Base-by-base conservation (phyloP, 1,139 yeast species). In the Yamadazyma diospyri region DNA sequence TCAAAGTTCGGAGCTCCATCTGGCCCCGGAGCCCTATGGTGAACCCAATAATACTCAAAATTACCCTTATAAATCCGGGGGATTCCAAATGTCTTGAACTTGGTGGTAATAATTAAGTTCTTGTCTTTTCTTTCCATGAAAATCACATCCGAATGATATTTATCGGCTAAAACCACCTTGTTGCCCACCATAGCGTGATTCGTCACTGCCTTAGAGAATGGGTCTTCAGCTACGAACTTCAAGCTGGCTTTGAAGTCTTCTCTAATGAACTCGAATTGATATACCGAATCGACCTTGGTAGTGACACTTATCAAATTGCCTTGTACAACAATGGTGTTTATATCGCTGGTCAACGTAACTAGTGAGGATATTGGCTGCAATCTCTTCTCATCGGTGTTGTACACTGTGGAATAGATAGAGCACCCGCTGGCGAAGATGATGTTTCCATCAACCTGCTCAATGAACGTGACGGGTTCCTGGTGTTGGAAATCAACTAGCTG, bases 221-320 rank as follows among this genome's bases (percentile, higher is more conserved):
- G 59, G 39, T 72, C 77, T 30, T 55, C 58, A 7, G 57, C 53
- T 6, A 30, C 5, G 6, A 33, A 28, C 2, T 2, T 46, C 21
- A 23, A 53, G 41, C 17, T 35, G 9, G 40, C 46, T 9, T 31
- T 34, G 13, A 25, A 24, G 11, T 27, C 29, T 11, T 17, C 35
- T 9, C 25, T 26, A 9, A 27, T 41, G 30, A 51, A 50, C 13
- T 40, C 39, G 37, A 63, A 59, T 32, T 53, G 57, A 19, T 48
- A 59, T 3, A 63, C 47, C 0, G 78, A 70, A 37, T 71, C 74
- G 32, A 51, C 53, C 10, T 59, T 61, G 0, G 78, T 68, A 1
- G 70, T 55, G 2, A 72, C 51, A 15, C 55, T 45, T 3, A 69
- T 28, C 3, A 46, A 7, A 38, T 43, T 39, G 3, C 45, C 48